These are phyloP conservation scores for Penicillium pancosmium DNA, from an alignment of 495 filamentous ascomycete genomes.

Conservation along the genomic window DNA sequence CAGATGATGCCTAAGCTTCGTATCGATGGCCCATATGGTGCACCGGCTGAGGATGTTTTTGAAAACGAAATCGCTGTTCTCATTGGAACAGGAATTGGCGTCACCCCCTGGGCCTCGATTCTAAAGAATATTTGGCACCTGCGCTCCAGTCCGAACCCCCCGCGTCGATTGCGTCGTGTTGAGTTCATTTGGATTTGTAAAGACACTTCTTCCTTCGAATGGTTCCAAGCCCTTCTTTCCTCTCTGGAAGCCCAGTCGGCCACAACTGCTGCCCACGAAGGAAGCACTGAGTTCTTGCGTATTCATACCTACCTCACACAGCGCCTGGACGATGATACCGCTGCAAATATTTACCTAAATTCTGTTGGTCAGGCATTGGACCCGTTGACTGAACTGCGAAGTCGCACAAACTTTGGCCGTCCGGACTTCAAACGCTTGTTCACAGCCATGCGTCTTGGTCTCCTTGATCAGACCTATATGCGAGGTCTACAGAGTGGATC, in stretches of 20 bases:
- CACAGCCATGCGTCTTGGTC: slow-evolving; percentile 81
- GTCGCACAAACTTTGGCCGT: slow-evolving; percentile 92
- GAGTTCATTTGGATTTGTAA: slow-evolving; percentile 99
- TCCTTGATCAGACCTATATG: slow-evolving; percentile 83
- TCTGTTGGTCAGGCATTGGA: slow-evolving; percentile 84
- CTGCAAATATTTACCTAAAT: slow-evolving; percentile 96
- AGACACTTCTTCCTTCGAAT: slow-evolving; percentile 95
- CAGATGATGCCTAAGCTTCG: slow-evolving; percentile 85
- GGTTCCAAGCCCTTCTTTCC: slow-evolving; percentile 93
- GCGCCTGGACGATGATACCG: slow-evolving; percentile 84
- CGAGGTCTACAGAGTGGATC: slow-evolving; percentile 69
- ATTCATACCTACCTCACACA: slow-evolving; percentile 99
- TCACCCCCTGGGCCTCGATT: slow-evolving; percentile 96
- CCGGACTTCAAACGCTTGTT: slow-evolving; percentile 89
- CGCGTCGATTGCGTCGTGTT: slow-evolving; percentile 84
- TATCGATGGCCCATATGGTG: slow-evolving; percentile 95
- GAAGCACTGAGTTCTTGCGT: slow-evolving; percentile 83
- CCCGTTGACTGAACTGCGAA: slow-evolving; percentile 86
- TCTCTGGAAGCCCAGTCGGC: slow-evolving; percentile 88
- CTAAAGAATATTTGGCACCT: slow-evolving; percentile 99
- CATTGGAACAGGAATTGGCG: slow-evolving; percentile 96
- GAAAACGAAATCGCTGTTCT: slow-evolving; percentile 98
- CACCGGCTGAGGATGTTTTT: slow-evolving; percentile 89
- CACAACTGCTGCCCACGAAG: slow-evolving; percentile 65
- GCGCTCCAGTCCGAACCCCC: slow-evolving; percentile 81